These are phyloP conservation scores for Suillus discolor DNA, from an alignment of 768 basidiomycete genomes.

Conservation along the genomic window DNA sequence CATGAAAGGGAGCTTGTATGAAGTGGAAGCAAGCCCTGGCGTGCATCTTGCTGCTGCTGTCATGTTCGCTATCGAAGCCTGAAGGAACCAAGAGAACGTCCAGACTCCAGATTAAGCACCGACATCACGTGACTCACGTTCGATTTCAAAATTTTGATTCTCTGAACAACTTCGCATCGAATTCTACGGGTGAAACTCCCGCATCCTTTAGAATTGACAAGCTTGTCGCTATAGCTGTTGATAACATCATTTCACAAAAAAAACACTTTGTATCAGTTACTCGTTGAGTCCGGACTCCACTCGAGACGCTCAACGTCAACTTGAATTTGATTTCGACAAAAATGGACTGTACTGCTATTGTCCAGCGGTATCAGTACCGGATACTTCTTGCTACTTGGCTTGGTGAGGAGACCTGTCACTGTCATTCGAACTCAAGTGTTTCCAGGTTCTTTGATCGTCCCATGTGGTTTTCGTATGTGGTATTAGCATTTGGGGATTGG, in stretches of 20 bases:
- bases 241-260: too few relatives aligned
- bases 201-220: too few relatives aligned
- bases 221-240: too few relatives aligned
- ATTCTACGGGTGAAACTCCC: too few relatives aligned
- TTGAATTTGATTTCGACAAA: not conserved
- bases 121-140: not conserved
- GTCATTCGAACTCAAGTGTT: not conserved
- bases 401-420: not conserved
- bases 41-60: not conserved
- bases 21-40: slow-evolving; percentile 3
- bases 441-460: not conserved
- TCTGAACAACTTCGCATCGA: too few relatives aligned
- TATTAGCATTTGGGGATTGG: too few relatives aligned
- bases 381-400: not conserved
- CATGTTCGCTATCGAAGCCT: not conserved
- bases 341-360: not conserved
- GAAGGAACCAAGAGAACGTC: not conserved
- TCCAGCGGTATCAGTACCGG: not conserved
- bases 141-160: too few relatives aligned
- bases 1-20: not conserved
- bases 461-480: too few relatives aligned
- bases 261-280: too few relatives aligned
- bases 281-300: not conserved
- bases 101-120: not conserved
- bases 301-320: too few relatives aligned